Percentiles rank a stretch among this genome's conserved stretches.
Evolutionary conservation across 768 basidiomycete species (phyloP).

Genomic region (Phlebiopsis gigantea): DNA sequence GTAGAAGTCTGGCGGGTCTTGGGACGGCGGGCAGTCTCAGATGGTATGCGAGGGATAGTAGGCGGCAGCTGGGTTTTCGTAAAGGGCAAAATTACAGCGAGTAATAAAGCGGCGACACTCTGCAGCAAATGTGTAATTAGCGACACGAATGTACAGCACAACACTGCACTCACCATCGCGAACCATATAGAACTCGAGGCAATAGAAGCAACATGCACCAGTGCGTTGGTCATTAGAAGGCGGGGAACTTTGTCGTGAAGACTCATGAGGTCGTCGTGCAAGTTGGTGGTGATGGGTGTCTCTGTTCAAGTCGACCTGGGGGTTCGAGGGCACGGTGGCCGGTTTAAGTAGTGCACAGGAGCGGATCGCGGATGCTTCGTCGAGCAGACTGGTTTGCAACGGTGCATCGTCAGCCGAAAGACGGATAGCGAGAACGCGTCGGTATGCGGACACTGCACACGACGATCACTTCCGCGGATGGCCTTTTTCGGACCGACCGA

Average conservation of each 20-base stretch:
- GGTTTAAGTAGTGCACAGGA: neutral
- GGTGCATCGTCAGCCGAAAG: constrained; percentile 11
- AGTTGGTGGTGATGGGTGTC: neutral
- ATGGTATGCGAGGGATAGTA: neutral
- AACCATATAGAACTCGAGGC: constrained; percentile 10
- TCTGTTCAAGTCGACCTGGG: neutral
- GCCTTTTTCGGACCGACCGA: neutral
- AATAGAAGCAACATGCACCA: constrained; percentile 3
- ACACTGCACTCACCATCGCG: constrained; percentile 3
- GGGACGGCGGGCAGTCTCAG: neutral
- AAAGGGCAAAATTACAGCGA: constrained; percentile 1
- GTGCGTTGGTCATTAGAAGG: constrained; percentile 2
- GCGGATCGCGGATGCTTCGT: constrained; percentile 1
- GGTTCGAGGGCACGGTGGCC: neutral
- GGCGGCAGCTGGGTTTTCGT: constrained; percentile 1
- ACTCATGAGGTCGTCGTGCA: constrained; percentile 3
- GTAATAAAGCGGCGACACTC: constrained; percentile 6
- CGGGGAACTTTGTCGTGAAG: constrained; percentile 5
- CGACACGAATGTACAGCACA: neutral
- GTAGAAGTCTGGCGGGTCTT: neutral
- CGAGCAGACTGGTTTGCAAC: constrained; percentile 1
- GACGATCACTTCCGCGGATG: neutral
- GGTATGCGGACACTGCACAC: neutral
- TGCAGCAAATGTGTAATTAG: neutral
- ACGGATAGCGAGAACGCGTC: neutral